These are phyloP conservation scores for Chlorella sp. DNA, from an alignment of 139 green algal species.

Conservation along the genomic window DNA sequence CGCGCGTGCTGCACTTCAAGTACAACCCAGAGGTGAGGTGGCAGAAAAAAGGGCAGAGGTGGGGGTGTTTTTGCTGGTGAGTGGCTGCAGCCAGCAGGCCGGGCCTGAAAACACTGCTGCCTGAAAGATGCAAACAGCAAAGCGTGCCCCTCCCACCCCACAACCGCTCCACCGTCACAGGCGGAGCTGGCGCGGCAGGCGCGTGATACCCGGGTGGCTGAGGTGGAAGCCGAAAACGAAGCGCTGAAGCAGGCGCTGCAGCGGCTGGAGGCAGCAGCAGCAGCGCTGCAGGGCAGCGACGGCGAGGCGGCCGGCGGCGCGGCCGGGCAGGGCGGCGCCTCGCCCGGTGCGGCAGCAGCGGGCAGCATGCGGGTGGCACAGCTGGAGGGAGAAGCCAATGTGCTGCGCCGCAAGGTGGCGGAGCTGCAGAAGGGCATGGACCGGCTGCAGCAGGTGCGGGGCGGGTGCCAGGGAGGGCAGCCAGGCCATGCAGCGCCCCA, in stretches of 20 bases:
- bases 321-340: not conserved
- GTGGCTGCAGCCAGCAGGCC: too few relatives aligned
- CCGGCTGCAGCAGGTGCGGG: constrained; percentile 62
- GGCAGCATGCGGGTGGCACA: constrained; percentile 44
- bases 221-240: constrained; percentile 48
- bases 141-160: too few relatives aligned
- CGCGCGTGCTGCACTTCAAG: constrained; percentile 81
- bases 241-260: constrained; percentile 23
- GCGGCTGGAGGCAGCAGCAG: constrained; percentile 23
- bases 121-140: too few relatives aligned
- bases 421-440: constrained; percentile 58
- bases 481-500: too few relatives aligned
- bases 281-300: not conserved
- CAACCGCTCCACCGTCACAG: too few relatives aligned
- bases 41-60: too few relatives aligned
- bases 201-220: constrained; percentile 23
- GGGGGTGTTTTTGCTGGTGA: too few relatives aligned
- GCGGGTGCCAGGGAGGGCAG: not conserved
- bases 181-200: constrained; percentile 38
- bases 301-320: not conserved
- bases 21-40: constrained; percentile 70
- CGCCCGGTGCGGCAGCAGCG: not conserved
- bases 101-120: too few relatives aligned
- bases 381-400: constrained; percentile 42
- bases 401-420: constrained; percentile 34